These are phyloP conservation scores for Parachaetomium inaequale DNA, from an alignment of 495 filamentous ascomycete species.

Conservation along the genomic window DNA sequence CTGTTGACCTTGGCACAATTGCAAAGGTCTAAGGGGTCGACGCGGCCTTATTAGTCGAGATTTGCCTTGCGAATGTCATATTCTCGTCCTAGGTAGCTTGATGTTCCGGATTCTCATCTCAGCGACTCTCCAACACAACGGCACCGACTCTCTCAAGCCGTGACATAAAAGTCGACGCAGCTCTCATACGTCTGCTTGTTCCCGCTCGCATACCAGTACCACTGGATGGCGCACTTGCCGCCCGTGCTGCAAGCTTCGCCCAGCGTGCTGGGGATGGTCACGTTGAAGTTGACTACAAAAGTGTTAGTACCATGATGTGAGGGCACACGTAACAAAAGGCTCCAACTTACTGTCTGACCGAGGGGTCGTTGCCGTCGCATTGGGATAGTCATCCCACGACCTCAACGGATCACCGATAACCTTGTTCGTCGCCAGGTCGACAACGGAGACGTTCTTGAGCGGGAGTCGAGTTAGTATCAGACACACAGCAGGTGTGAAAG, in stretches of 20 bases:
- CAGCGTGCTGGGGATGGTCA: not conserved
- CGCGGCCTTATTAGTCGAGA: too few species aligned
- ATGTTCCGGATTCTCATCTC: not conserved
- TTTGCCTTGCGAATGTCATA: too few species aligned
- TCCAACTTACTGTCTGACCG: slow-evolving; percentile 1
- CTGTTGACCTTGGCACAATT: too few species aligned
- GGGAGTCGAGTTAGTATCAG: not conserved
- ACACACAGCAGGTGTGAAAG: not conserved
- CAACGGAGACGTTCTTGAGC: not conserved
- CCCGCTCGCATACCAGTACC: not conserved
- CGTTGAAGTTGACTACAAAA: slow-evolving; percentile 2
- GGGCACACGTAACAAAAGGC: not conserved
- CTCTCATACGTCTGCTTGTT: slow-evolving; percentile 3
- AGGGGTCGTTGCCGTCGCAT: not conserved
- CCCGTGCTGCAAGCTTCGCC: not conserved
- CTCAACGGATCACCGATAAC: not conserved
- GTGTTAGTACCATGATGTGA: not conserved
- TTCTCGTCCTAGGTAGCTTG: too few species aligned
- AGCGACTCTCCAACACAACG: not conserved
- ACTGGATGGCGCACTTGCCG: slow-evolving; percentile 3
- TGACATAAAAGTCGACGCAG: slow-evolving; percentile 2
- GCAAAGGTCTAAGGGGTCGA: too few species aligned
- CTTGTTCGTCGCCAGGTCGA: not conserved
- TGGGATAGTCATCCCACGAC: not conserved
- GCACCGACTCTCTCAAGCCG: not conserved